Percentiles rank a stretch among this genome's conserved stretches.
phyloP scores from a whole-genome alignment of 164 flowering plant species.

The Umbellularia californica region DNA sequence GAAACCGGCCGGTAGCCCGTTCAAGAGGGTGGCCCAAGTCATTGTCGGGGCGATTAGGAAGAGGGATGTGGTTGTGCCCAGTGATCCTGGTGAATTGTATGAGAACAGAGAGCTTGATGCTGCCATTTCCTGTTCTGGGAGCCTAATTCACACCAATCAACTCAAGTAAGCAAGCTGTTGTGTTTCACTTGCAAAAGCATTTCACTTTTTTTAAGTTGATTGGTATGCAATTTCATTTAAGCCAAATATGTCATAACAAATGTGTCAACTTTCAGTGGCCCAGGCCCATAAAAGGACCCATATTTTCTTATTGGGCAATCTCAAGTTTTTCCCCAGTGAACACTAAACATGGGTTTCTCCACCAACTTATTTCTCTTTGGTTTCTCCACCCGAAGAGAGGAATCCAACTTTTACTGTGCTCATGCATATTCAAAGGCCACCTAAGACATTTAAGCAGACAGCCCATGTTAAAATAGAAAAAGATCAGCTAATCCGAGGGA shows the following conservation, averaged over 20 bases:
- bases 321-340: background rate
- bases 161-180: conserved; percentile 37
- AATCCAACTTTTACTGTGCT: background rate
- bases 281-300: background rate
- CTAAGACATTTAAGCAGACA: background rate
- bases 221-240: background rate
- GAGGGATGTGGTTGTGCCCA: conserved; percentile 32
- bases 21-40: conserved; percentile 49
- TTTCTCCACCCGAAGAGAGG: background rate
- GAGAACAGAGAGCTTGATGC: conserved; percentile 54
- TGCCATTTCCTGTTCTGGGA: conserved; percentile 40
- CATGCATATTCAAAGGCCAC: background rate
- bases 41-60: conserved; percentile 52
- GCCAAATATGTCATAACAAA: background rate
- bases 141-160: conserved; percentile 55
- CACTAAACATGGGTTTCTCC: background rate
- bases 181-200: background rate
- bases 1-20: conserved; percentile 61
- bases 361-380: background rate
- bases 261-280: background rate
- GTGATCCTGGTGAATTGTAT: conserved; percentile 39
- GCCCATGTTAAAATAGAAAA: background rate
- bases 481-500: background rate
- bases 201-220: background rate
- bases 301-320: background rate